These are phyloP conservation scores for Inga oerstediana DNA, from an alignment of 306 rosid genomes.

Conservation along the genomic window DNA sequence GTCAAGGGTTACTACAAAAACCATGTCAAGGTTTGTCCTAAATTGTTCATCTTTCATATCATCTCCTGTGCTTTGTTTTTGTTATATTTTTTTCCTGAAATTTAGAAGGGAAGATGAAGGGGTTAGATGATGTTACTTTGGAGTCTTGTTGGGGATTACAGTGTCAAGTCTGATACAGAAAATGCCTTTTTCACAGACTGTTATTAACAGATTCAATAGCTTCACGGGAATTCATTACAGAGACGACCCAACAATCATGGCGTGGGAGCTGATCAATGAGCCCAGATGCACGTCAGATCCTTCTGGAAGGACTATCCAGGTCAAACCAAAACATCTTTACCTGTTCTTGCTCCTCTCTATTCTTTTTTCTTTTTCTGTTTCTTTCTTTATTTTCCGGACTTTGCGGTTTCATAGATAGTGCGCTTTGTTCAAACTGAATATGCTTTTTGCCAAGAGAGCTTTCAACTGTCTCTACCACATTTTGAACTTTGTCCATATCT, in stretches of 20 bases:
- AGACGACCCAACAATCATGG: conserved; percentile 93
- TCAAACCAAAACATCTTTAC: conserved; percentile 31
- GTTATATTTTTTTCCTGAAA: background rate
- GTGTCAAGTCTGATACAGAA: conserved; percentile 36
- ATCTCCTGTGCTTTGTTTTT: background rate
- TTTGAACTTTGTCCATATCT: background rate
- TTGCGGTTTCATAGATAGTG: background rate
- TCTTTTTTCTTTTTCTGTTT: background rate
- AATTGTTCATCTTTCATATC: conserved; percentile 14
- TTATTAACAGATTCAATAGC: conserved; percentile 71
- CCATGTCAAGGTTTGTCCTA: conserved; percentile 65
- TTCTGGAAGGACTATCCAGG: conserved; percentile 92
- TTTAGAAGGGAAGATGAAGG: background rate
- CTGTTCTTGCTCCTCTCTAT: background rate
- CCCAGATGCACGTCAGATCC: conserved; percentile 94
- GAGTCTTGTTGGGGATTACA: background rate
- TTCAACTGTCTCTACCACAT: background rate
- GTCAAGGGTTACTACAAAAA: conserved; percentile 79
- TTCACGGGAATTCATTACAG: conserved; percentile 73
- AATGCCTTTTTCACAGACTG: conserved; percentile 59
- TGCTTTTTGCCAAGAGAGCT: background rate
- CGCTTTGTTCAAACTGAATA: conserved; percentile 10
- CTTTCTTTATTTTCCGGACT: conserved; percentile 25
- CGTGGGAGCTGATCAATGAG: conserved; percentile 97
- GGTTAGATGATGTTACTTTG: background rate